Evolutionary conservation across 345 rosid genomes (phyloP).

Genomic region (Ceriops decandra): DNA sequence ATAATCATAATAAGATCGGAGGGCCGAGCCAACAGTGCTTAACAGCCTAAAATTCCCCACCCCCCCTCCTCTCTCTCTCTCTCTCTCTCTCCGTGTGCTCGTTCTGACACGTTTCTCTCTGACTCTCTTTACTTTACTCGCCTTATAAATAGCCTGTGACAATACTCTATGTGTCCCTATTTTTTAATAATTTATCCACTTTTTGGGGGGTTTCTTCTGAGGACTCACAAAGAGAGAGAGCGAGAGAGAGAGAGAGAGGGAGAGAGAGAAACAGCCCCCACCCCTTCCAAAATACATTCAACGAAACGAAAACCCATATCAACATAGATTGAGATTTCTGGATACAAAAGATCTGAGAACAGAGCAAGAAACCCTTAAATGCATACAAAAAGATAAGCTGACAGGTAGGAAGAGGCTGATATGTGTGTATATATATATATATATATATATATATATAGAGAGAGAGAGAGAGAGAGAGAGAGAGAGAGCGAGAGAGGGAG

Average conservation of each 20-base stretch:
- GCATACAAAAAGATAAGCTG: neutral
- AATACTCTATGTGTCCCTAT: neutral
- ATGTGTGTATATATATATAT: neutral
- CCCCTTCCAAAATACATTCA: neutral
- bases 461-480: neutral
- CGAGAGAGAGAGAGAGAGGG: slow-evolving; percentile 4
- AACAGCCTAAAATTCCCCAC: neutral
- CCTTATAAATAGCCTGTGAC: slow-evolving; percentile 30
- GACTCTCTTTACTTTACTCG: slow-evolving; percentile 10
- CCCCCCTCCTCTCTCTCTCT: neutral
- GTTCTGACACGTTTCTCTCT: slow-evolving; percentile 26
- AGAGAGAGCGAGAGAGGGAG: neutral
- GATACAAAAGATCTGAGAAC: slow-evolving; percentile 14
- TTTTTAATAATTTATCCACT: slow-evolving; percentile 9
- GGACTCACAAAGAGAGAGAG: neutral
- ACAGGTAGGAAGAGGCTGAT: slow-evolving; percentile 8
- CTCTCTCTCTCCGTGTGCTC: neutral
- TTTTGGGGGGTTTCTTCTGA: slow-evolving; percentile 13
- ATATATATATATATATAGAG: neutral
- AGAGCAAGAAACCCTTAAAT: slow-evolving; percentile 4
- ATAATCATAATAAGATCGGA: neutral
- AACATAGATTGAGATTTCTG: neutral
- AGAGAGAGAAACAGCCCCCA: slow-evolving; percentile 2
- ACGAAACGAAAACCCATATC: slow-evolving; percentile 4
- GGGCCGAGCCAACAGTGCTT: neutral